phyloP scores from a whole-genome alignment of 2,329 filamentous ascomycete species.

The Ophiocordyceps sinensis region DNA sequence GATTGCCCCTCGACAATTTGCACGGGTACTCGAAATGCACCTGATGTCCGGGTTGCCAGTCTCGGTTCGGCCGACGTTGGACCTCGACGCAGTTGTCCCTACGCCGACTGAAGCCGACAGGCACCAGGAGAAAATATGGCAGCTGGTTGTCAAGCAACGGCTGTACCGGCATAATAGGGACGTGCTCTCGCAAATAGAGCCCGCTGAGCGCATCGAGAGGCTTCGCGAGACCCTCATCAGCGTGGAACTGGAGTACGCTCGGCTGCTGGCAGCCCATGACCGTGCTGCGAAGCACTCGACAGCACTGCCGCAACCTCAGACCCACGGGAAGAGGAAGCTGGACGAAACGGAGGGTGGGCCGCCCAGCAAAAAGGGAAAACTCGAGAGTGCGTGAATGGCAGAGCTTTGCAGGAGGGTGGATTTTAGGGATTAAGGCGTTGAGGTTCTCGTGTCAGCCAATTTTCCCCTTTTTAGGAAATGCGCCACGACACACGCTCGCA shows the following conservation, averaged over 20 bases:
- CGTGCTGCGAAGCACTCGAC: slow-evolving; percentile 16
- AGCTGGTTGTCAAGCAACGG: slow-evolving; percentile 60
- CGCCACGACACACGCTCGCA: too few relatives aligned
- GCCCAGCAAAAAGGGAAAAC: slow-evolving; percentile 30
- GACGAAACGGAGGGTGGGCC: slow-evolving; percentile 12
- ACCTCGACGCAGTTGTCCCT: slow-evolving; percentile 25
- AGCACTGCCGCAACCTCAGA: slow-evolving; percentile 1
- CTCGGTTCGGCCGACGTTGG: slow-evolving; percentile 38
- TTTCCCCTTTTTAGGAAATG: too few relatives aligned
- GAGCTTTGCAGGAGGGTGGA: neutral
- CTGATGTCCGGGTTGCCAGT: slow-evolving; percentile 45
- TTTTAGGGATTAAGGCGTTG: neutral
- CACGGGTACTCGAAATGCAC: slow-evolving; percentile 62
- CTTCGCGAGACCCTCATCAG: slow-evolving; percentile 53
- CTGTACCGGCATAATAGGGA: slow-evolving; percentile 65
- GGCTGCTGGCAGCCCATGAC: slow-evolving; percentile 38
- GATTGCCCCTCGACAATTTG: slow-evolving; percentile 65
- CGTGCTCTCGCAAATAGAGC: slow-evolving; percentile 53
- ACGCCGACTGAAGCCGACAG: slow-evolving; percentile 38
- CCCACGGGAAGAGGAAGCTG: slow-evolving; percentile 33
- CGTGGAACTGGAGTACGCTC: slow-evolving; percentile 60
- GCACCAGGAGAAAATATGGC: slow-evolving; percentile 55
- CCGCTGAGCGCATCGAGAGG: slow-evolving; percentile 53
- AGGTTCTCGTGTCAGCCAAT: neutral
- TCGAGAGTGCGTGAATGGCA: slow-evolving; percentile 16